These are phyloP conservation scores for Canariomyces notabilis DNA, from an alignment of 2,329 filamentous ascomycete genomes.

Conservation along the genomic window DNA sequence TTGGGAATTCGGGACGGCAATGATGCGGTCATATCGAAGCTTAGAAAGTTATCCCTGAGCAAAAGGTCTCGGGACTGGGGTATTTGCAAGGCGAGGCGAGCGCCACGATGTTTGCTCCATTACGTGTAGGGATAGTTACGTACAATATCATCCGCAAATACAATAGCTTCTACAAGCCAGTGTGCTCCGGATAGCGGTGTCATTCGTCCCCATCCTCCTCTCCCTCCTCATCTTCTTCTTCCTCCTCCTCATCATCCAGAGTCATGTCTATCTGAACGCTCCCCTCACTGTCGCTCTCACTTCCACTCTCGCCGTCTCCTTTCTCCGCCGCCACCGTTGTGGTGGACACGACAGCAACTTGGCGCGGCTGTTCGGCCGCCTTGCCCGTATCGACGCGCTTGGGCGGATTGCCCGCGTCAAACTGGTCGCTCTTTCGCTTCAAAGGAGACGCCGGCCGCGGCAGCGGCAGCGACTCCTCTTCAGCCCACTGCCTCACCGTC, in stretches of 20 bases:
- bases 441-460: slow-evolving; percentile 16
- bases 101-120: background rate
- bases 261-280: slow-evolving; percentile 58
- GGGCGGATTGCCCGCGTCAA: slow-evolving; percentile 29
- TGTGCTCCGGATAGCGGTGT: slow-evolving; percentile 18
- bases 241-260: slow-evolving; percentile 48
- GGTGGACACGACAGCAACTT: slow-evolving; percentile 8
- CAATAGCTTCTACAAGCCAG: slow-evolving; percentile 6
- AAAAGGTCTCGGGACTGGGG: background rate
- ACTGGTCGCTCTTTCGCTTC: slow-evolving; percentile 40
- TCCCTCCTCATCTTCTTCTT: slow-evolving; percentile 33
- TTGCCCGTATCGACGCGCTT: slow-evolving; percentile 23
- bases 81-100: too few species aligned
- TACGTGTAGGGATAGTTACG: background rate
- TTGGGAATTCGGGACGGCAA: background rate
- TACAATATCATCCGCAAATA: background rate
- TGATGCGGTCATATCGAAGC: background rate
- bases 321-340: slow-evolving; percentile 6
- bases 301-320: slow-evolving; percentile 32
- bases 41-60: background rate
- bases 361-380: slow-evolving; percentile 3
- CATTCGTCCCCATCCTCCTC: slow-evolving; percentile 23
- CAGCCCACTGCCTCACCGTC: background rate
- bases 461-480: background rate
- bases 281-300: slow-evolving; percentile 45